Percentiles rank a stretch among this genome's conserved stretches.
Evolutionary conservation across 164 flowering plant genomes (phyloP).

Genomic region (grape (Vitis vinifera)): ASM3070453v1 NC_081817.1:4199501-4200000

Average conservation of each 20-base stretch:
- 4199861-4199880: constrained; percentile 1
- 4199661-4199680: constrained; percentile 22
- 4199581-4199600: no score
- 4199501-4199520: no score
- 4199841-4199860: constrained; percentile 4
- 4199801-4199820: constrained; percentile 9
- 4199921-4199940: no score
- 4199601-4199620: no score
- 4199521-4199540: no score
- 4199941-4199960: no score
- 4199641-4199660: constrained; percentile 13
- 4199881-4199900: no score
- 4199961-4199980: no score
- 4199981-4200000: no score
- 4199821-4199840: neutral
- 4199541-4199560: no score
- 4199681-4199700: constrained; percentile 22
- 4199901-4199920: no score
- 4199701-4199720: constrained; percentile 3
- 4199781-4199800: constrained; percentile 13
- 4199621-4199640: constrained; percentile 20
- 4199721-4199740: constrained; percentile 9
- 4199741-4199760: constrained; percentile 17
- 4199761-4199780: constrained; percentile 24
- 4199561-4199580: no score